Evolutionary conservation across 371 early-diverging fungal genomes (phyloP).

Genomic region (Thermomucor indicae-seudaticae): DNA sequence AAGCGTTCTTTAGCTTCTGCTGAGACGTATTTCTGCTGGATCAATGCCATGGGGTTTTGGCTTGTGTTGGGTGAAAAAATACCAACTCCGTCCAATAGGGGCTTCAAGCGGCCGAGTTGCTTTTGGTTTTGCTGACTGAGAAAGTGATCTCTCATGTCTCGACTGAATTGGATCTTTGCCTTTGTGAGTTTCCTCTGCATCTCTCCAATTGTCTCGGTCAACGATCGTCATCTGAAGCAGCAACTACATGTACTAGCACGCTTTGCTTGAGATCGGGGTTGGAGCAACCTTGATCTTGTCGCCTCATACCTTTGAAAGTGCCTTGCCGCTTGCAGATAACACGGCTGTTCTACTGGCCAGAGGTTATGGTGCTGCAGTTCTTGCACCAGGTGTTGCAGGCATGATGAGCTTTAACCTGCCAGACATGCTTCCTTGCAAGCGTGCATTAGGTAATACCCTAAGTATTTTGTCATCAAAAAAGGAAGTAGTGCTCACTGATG

Average conservation of each 20-base stretch:
- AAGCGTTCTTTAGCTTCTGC: background rate
- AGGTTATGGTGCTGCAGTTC: conserved; percentile 28
- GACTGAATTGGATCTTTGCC: conserved; percentile 4
- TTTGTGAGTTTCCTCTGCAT: background rate
- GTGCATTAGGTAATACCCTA: conserved; percentile 29
- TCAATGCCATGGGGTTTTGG: no score
- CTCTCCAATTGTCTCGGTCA: background rate
- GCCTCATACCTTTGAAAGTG: conserved; percentile 12
- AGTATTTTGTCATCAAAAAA: background rate
- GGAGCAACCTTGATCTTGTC: conserved; percentile 21
- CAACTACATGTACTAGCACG: conserved; percentile 18
- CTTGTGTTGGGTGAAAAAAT: no score
- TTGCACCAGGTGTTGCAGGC: conserved; percentile 20
- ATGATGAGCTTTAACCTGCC: conserved; percentile 29
- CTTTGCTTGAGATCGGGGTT: conserved; percentile 16
- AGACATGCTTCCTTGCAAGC: conserved; percentile 42
- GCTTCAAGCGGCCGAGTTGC: no score
- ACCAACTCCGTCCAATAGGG: no score
- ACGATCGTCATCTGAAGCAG: background rate
- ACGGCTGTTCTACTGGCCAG: conserved; percentile 17
- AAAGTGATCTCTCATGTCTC: no score
- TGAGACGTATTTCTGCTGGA: no score
- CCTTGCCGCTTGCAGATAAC: conserved; percentile 10
- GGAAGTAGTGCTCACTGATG: background rate
- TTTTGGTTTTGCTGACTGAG: no score